Evolutionary conservation across 352 stramenopile species (phyloP), one percentile per base, ranked within the genome.

Genomic region (Pythium coloratum): DNA sequence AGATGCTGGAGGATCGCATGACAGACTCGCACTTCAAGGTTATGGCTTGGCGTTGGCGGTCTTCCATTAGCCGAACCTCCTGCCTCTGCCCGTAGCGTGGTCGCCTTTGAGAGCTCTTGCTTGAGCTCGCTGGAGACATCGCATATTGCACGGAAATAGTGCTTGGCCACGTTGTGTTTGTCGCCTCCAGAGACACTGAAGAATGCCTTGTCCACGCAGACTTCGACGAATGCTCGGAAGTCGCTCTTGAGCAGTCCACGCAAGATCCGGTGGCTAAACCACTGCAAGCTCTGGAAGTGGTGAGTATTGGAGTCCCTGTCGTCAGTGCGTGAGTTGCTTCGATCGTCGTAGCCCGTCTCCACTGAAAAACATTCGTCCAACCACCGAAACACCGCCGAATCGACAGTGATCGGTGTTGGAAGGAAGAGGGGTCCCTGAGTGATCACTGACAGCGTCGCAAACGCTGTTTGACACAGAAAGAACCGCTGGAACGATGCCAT

Each of bases 331-430:
- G 24, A 20, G 55, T 26, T 40, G 18, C 30, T 20, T 8, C 33
- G 55, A 7, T 28, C 2, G 30, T 47, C 42, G 3, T 47, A 40
- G 3, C 55, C 16, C 16, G 64, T 51, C 2, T 88, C 76, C 0
- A 89, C 64, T 9, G 73, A 72, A 20, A 89, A 89, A 57, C 80
- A 89, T 24, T 88, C 73, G 30, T 92, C 84, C 2, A 92, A 54
- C 81, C 84, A 90, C 49, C 59, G 62, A 40, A 81, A 76, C 3
- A 78, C 59, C 3, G 55, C 50, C 1, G 71, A 61, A 46, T 80
- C 65, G 0, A 54, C 20, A 2, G 53, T 58, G 30, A 70, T 53
- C 1, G 69, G 70, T n/a, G 32, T 53, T 1, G 59, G 33, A 4
- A 79, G 49, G 49, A 75, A 76, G 20, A 62, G 16, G 2, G 33